A percentile compares a stretch with the other conserved stretches of the same genome.
Evolutionary conservation across 2,329 filamentous ascomycete genomes (phyloP).

Genomic region (Talaromyces atroroseus): DNA sequence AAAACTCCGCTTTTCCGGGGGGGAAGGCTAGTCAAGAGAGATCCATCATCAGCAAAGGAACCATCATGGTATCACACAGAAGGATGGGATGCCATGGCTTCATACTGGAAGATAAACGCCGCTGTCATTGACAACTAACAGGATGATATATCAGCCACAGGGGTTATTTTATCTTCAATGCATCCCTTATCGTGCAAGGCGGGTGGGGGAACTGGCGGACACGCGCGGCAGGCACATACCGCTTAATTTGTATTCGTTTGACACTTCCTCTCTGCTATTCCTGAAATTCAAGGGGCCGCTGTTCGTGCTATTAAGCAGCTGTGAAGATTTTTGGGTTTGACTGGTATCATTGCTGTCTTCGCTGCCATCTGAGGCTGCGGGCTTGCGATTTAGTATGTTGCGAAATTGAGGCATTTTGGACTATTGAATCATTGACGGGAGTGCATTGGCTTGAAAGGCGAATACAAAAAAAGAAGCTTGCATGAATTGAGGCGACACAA

Average conservation of each 20-base stretch:
- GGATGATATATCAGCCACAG: conserved; percentile 21
- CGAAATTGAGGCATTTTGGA: conserved; percentile 61
- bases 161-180: not conserved
- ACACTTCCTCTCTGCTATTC: conserved; percentile 60
- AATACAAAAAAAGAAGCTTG: not conserved
- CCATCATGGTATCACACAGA: not conserved
- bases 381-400: conserved; percentile 63
- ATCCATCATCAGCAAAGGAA: conserved; percentile 4
- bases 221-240: conserved; percentile 44
- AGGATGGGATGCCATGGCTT: conserved; percentile 4
- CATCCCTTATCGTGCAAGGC: not conserved
- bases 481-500: not conserved
- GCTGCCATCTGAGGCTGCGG: conserved; percentile 38
- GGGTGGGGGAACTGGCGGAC: not conserved
- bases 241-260: conserved; percentile 72
- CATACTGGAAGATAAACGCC: conserved; percentile 88
- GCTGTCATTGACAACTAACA: conserved; percentile 85
- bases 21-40: conserved; percentile 62
- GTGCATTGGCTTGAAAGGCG: not conserved
- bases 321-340: conserved; percentile 38
- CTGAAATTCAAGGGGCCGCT: conserved; percentile 52
- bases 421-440: not conserved
- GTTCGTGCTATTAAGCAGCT: conserved; percentile 35
- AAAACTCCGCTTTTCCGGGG: conserved; percentile 73
- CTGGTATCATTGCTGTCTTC: conserved; percentile 49